A percentile compares a stretch with the other conserved stretches of the same genome.
Evolutionary conservation across 2,329 filamentous ascomycete genomes (phyloP).

Genomic region (Fusarium citri): DNA sequence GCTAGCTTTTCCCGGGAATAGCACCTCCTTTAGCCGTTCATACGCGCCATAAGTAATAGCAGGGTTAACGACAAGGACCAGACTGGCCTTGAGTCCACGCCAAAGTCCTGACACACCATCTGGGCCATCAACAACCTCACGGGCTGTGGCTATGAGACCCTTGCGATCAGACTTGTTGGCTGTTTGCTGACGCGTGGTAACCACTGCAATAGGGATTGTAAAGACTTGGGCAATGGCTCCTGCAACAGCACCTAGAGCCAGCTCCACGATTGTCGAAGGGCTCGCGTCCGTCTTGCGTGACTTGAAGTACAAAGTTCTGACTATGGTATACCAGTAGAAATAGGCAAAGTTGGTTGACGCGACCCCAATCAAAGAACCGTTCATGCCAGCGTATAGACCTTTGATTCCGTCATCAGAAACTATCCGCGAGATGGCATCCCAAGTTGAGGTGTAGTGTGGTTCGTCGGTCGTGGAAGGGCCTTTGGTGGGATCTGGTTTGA

Average conservation of each 20-base stretch:
- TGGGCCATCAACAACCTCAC: slow-evolving; percentile 88
- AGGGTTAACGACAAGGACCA: slow-evolving; percentile 95
- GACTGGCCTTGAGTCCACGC: slow-evolving; percentile 94
- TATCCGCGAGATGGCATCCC: slow-evolving; percentile 91
- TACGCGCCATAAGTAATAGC: slow-evolving; percentile 98
- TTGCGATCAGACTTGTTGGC: slow-evolving; percentile 86
- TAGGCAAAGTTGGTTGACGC: slow-evolving; percentile 99
- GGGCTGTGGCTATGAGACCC: slow-evolving; percentile 86
- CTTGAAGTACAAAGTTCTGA: slow-evolving; percentile 82
- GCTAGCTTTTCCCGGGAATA: slow-evolving; percentile 82
- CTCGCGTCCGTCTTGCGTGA: slow-evolving; percentile 62
- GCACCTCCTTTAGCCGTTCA: slow-evolving; percentile 80
- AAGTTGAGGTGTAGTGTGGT: slow-evolving; percentile 84
- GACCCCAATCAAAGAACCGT: slow-evolving; percentile 87
- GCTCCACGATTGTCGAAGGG: slow-evolving; percentile 83
- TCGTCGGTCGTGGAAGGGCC: slow-evolving; percentile 56
- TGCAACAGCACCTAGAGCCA: slow-evolving; percentile 85
- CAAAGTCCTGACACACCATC: slow-evolving; percentile 91
- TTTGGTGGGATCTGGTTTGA: slow-evolving; percentile 68
- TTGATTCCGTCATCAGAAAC: slow-evolving; percentile 79
- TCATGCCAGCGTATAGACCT: slow-evolving; percentile 91
- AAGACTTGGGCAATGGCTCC: slow-evolving; percentile 94
- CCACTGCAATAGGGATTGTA: slow-evolving; percentile 94
- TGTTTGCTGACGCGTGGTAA: slow-evolving; percentile 96
- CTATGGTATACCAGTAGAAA: slow-evolving; percentile 98